Conservation (phyloP, 1,139 yeast genomes). For the Nakaseomyces kungkrabaensis region DNA sequence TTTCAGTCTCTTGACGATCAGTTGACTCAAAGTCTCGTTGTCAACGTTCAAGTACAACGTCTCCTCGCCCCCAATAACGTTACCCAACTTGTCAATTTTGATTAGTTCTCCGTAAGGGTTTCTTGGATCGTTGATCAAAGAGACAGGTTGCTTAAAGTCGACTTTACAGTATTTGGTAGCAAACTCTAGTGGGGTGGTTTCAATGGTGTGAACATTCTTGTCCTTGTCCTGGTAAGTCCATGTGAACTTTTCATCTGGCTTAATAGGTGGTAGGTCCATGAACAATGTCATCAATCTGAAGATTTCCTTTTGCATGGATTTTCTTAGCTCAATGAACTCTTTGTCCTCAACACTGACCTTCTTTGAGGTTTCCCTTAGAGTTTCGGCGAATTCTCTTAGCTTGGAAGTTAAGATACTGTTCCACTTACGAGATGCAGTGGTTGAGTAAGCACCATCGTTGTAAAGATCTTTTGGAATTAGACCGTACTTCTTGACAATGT, state of each 20-base stretch:
- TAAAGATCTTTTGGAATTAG: slow-evolving; percentile 60
- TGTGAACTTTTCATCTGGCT: slow-evolving; percentile 50
- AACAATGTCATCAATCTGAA: slow-evolving; percentile 56
- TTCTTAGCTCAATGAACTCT: slow-evolving; percentile 33
- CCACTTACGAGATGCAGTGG: slow-evolving; percentile 47
- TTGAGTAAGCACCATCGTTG: slow-evolving; percentile 56
- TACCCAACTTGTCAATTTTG: slow-evolving; percentile 64
- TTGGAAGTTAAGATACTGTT: slow-evolving; percentile 56
- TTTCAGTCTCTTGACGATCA: slow-evolving; percentile 58
- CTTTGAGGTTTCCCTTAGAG: slow-evolving; percentile 52
- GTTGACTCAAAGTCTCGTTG: slow-evolving; percentile 44
- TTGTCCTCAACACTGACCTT: slow-evolving; percentile 31
- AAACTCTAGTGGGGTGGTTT: slow-evolving; percentile 55
- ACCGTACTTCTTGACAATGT: slow-evolving; percentile 68
- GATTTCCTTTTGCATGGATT: slow-evolving; percentile 46
- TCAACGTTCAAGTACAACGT: slow-evolving; percentile 63
- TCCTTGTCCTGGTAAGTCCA: slow-evolving; percentile 76
- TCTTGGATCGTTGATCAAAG: slow-evolving; percentile 74
- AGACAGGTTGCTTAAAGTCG: slow-evolving; percentile 47
- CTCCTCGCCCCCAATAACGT: slow-evolving; percentile 55
- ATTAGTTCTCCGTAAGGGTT: slow-evolving; percentile 52
- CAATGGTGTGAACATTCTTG: slow-evolving; percentile 44
- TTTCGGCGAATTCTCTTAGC: slow-evolving; percentile 65
- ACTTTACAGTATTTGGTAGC: slow-evolving; percentile 42
- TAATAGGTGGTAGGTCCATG: slow-evolving; percentile 65